Evolutionary conservation across 169 alveolate species (phyloP).

Genomic region (Cryptosporidium viatorum): DNA sequence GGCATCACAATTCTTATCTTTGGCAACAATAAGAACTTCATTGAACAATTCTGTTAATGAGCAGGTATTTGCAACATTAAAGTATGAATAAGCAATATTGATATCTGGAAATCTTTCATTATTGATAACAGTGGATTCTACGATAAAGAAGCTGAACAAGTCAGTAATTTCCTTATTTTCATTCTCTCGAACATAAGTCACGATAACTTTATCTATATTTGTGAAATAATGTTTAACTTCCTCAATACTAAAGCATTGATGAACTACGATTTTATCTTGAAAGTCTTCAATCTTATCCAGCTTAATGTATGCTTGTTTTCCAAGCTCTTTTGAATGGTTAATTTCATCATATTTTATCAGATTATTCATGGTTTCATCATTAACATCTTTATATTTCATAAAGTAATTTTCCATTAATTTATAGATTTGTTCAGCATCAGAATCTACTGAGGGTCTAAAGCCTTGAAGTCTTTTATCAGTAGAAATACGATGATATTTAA

Average conservation of each 20-base stretch:
- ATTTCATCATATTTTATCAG: constrained; percentile 78
- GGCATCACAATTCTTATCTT: constrained; percentile 92
- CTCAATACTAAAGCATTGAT: constrained; percentile 87
- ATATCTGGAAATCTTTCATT: constrained; percentile 84
- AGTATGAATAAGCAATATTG: constrained; percentile 92
- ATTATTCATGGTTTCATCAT: constrained; percentile 72
- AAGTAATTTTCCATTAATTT: constrained; percentile 90
- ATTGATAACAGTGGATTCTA: constrained; percentile 92
- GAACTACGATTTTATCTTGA: constrained; percentile 82
- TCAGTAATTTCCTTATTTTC: constrained; percentile 89
- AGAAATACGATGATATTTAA: constrained; percentile 88
- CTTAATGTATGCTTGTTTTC: constrained; percentile 33
- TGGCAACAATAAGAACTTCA: constrained; percentile 93
- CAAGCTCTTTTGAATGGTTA: constrained; percentile 7
- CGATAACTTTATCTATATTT: constrained; percentile 90
- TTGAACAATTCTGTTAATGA: constrained; percentile 69
- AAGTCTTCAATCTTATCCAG: constrained; percentile 13
- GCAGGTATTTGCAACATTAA: constrained; percentile 86
- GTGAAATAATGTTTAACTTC: constrained; percentile 92
- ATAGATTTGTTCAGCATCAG: constrained; percentile 82
- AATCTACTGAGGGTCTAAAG: constrained; percentile 58
- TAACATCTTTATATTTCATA: constrained; percentile 84
- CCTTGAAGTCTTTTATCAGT: constrained; percentile 80
- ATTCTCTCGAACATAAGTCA: constrained; percentile 91
- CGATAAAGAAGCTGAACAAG: constrained; percentile 91